phyloP scores from a whole-genome alignment of 176 grass and related monocot genomes.

The Cymbopogon citratus region DNA sequence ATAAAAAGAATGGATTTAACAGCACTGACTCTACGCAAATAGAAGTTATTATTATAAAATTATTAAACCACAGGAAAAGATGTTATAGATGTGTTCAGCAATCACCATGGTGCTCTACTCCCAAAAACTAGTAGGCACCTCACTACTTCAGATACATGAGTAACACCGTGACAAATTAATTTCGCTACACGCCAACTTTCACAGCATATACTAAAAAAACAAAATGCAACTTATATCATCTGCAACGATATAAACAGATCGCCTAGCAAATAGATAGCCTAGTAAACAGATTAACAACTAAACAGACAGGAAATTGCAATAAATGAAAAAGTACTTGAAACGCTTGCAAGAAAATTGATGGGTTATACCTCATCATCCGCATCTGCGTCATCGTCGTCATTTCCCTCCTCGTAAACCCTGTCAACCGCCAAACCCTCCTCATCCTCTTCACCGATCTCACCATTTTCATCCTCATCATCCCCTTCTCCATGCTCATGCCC shows the following conservation, averaged over 20 bases:
- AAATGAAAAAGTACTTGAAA: not conserved
- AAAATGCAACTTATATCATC: too few species aligned
- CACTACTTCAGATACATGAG: not conserved
- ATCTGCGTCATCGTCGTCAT: constrained; percentile 66
- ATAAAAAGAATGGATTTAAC: too few species aligned
- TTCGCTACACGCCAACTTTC: not conserved
- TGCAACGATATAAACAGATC: not conserved
- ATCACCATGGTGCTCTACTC: not conserved
- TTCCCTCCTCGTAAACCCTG: constrained; percentile 52
- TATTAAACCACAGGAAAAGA: not conserved
- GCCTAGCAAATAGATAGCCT: not conserved
- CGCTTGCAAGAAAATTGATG: not conserved
- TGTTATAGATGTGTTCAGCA: not conserved
- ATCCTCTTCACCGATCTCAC: constrained; percentile 83
- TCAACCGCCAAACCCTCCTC: constrained; percentile 47
- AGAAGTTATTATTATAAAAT: not conserved
- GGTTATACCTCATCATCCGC: constrained; percentile 87
- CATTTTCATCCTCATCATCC: constrained; percentile 79
- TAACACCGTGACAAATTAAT: not conserved
- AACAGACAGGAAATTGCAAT: not conserved
- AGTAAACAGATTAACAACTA: not conserved
- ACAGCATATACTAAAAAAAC: not conserved
- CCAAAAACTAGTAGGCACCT: not conserved
- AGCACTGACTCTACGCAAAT: not conserved
- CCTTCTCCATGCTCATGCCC: constrained; percentile 92